Conservation (phyloP, 805 yeast genomes). For the Cyberlindnera euphorbiiphila region DNA sequence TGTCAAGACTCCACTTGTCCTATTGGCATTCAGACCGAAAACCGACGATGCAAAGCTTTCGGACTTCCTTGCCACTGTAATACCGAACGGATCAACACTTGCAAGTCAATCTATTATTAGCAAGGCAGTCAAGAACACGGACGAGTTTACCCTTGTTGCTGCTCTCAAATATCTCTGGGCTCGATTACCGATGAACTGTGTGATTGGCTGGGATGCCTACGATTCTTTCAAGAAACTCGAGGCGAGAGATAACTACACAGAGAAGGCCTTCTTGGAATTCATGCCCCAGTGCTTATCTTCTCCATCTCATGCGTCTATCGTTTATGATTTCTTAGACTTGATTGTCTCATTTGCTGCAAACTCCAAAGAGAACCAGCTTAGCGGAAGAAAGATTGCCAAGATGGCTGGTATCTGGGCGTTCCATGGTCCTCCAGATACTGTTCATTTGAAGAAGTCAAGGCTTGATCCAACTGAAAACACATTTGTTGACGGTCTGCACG, state of each 20-base stretch:
- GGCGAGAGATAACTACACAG: conserved; percentile 60
- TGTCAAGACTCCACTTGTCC: conserved; percentile 64
- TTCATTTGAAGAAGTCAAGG: conserved; percentile 25
- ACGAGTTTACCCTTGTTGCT: conserved; percentile 68
- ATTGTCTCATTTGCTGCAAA: conserved; percentile 74
- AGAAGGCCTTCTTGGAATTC: conserved; percentile 68
- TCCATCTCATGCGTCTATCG: conserved; percentile 86
- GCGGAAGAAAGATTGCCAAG: conserved; percentile 75
- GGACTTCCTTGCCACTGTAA: conserved; percentile 50
- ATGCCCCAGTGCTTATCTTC: conserved; percentile 84
- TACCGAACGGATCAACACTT: conserved; percentile 51
- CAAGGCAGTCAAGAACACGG: conserved; percentile 45
- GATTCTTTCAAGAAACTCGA: conserved; percentile 64
- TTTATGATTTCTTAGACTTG: conserved; percentile 81
- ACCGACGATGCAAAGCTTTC: conserved; percentile 59
- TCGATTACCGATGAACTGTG: conserved; percentile 70
- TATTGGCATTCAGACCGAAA: conserved; percentile 75
- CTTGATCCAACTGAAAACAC: conserved; percentile 28
- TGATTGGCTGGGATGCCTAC: conserved; percentile 85
- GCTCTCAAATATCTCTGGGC: conserved; percentile 85
- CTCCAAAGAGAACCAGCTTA: conserved; percentile 70
- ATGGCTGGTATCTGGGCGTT: conserved; percentile 92
- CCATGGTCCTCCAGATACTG: conserved; percentile 35
- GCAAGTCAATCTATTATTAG: conserved; percentile 42
- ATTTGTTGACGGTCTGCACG: conserved; percentile 66